These are phyloP conservation scores for Pneumocystis sp. DNA, from an alignment of 1,139 yeast genomes.

Conservation along the genomic window DNA sequence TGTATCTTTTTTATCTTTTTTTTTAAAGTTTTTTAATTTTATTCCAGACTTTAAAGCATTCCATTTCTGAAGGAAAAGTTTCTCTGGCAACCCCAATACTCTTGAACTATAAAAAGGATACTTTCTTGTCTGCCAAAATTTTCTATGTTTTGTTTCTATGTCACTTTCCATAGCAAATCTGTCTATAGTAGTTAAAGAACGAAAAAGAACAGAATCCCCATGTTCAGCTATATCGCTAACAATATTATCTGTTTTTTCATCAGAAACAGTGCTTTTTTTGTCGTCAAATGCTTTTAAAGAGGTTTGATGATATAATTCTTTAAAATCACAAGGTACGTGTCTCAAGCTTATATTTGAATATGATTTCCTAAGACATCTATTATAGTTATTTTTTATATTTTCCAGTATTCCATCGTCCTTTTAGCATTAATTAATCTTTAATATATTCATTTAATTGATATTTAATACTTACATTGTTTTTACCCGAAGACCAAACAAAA, in stretches of 20 bases:
- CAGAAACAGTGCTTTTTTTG: not conserved
- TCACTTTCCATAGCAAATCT: not conserved
- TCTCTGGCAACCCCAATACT: not conserved
- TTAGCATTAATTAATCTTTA: not conserved
- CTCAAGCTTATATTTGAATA: not conserved
- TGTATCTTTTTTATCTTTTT: conserved; percentile 18
- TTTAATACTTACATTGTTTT: not conserved
- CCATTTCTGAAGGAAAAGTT: not conserved
- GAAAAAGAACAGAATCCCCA: not conserved
- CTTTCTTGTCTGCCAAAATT: not conserved
- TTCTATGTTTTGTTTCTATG: not conserved
- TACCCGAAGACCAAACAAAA: not conserved
- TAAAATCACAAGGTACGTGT: not conserved
- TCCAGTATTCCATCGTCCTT: not conserved
- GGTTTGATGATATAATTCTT: not conserved
- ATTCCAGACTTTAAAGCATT: not conserved
- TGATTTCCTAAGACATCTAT: not conserved
- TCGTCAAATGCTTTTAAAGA: not conserved
- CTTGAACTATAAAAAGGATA: not conserved
- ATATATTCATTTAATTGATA: not conserved
- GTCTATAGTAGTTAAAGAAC: not conserved
- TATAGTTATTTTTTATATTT: not conserved
- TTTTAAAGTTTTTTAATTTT: conserved; percentile 17
- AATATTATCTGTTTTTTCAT: not conserved
- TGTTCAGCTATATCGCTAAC: not conserved